phyloP scores from a whole-genome alignment of 768 basidiomycete species.

The Strobilomyces echinocephalus region DNA sequence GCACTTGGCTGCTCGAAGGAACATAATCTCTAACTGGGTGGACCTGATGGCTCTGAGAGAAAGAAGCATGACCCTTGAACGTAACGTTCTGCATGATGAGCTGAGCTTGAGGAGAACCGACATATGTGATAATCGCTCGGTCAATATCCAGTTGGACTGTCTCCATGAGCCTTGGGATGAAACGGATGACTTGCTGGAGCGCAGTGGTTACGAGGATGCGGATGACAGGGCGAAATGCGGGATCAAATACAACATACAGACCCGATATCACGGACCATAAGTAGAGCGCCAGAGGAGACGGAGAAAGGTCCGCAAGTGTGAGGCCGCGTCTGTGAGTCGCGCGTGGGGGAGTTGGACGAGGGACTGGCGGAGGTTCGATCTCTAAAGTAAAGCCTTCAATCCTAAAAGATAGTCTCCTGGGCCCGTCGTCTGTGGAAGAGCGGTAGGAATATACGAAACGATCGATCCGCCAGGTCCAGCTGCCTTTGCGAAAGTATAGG shows the following conservation, averaged over 20 bases:
- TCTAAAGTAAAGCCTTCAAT: constrained; percentile 59
- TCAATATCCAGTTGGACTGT: constrained; percentile 65
- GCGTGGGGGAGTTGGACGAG: constrained; percentile 17
- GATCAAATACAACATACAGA: constrained; percentile 48
- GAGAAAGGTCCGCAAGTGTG: constrained; percentile 37
- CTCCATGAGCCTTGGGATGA: constrained; percentile 65
- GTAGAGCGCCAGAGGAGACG: constrained; percentile 33
- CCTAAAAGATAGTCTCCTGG: constrained; percentile 56
- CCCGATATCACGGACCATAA: constrained; percentile 30
- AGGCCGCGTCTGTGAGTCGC: constrained; percentile 37
- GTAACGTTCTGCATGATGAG: constrained; percentile 48
- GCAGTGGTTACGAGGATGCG: constrained; percentile 50
- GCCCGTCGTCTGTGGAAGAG: constrained; percentile 40
- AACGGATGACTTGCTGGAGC: constrained; percentile 56
- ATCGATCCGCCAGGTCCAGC: constrained; percentile 55
- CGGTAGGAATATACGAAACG: constrained; percentile 60
- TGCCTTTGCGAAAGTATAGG: constrained; percentile 58
- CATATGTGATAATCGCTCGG: constrained; percentile 46
- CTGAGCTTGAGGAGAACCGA: constrained; percentile 47
- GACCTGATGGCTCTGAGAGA: constrained; percentile 45
- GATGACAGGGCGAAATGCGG: constrained; percentile 55
- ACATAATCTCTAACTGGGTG: constrained; percentile 10
- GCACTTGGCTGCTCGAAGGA: constrained; percentile 10
- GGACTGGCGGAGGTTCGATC: constrained; percentile 27
- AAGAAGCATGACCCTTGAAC: constrained; percentile 50